phyloP scores from a whole-genome alignment of 495 filamentous ascomycete genomes.

The Jackrogersella multiformis region DNA sequence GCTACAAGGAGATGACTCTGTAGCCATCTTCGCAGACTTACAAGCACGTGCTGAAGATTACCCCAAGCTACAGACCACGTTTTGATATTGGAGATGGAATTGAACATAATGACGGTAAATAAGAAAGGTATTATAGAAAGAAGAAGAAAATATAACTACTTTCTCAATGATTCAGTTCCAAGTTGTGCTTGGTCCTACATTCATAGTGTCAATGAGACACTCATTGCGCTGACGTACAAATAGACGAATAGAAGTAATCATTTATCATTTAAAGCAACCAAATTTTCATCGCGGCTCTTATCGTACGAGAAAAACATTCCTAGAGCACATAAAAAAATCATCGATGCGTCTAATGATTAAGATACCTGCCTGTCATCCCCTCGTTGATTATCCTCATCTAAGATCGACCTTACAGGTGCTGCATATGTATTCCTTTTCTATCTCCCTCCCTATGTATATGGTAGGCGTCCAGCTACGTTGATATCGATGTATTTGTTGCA shows the following conservation, averaged over 20 bases:
- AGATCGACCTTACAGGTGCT: conserved; percentile 43
- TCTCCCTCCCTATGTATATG: too few species aligned
- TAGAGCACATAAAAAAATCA: not conserved
- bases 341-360: conserved; percentile 40
- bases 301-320: not conserved
- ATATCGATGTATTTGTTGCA: not conserved
- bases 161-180: too few species aligned
- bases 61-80: conserved; percentile 54
- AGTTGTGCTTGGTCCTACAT: too few species aligned
- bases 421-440: too few species aligned
- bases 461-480: too few species aligned
- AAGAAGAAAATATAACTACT: not conserved
- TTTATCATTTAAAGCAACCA: not conserved
- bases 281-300: not conserved
- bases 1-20: conserved; percentile 49
- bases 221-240: too few species aligned
- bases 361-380: conserved; percentile 36
- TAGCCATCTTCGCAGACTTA: conserved; percentile 54
- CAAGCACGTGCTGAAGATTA: conserved; percentile 51
- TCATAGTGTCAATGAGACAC: too few species aligned
- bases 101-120: not conserved
- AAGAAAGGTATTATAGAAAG: not conserved
- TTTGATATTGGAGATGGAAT: conserved; percentile 30
- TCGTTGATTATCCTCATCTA: not conserved
- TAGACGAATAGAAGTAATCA: not conserved